Percentiles rank a stretch among this genome's conserved stretches.
These are phyloP conservation scores for Closterium sp. DNA, from an alignment of 139 green algal species.

Conservation along the genomic window DNA sequence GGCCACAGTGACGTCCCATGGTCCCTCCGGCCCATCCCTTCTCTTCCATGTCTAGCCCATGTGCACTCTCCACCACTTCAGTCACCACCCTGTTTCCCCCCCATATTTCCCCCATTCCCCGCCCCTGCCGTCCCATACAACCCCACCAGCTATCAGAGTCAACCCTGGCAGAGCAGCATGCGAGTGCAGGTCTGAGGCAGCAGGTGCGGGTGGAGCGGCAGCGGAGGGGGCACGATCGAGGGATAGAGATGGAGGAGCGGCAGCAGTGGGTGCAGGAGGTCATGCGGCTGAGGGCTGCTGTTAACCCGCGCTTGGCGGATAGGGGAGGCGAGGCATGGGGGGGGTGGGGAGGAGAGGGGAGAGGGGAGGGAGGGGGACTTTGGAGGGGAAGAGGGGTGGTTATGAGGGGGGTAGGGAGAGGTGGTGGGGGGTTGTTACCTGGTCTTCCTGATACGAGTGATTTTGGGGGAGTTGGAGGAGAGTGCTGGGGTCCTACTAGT, in stretches of 20 bases:
- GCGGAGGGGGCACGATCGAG: neutral
- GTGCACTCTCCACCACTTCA: neutral
- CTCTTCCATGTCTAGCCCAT: neutral
- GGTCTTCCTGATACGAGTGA: neutral
- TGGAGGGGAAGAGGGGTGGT: neutral
- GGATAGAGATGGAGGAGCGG: neutral
- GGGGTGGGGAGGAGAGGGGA: neutral
- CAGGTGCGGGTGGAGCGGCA: neutral
- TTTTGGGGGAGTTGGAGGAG: neutral
- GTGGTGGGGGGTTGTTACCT: neutral
- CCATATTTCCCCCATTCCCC: neutral
- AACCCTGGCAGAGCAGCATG: neutral
- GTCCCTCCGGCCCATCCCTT: neutral
- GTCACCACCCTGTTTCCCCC: neutral
- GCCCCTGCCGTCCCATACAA: no score
- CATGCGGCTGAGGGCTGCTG: neutral
- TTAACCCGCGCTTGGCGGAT: neutral
- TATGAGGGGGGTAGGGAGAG: neutral
- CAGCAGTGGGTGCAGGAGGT: neutral
- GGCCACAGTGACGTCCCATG: no score
- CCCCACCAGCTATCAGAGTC: neutral
- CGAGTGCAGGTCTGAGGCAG: neutral
- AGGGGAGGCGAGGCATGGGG: neutral
- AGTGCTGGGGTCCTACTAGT: no score
- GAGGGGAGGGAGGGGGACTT: neutral